Conservation (phyloP, 495 filamentous ascomycete genomes). For the Achaetomiella virescens region DNA sequence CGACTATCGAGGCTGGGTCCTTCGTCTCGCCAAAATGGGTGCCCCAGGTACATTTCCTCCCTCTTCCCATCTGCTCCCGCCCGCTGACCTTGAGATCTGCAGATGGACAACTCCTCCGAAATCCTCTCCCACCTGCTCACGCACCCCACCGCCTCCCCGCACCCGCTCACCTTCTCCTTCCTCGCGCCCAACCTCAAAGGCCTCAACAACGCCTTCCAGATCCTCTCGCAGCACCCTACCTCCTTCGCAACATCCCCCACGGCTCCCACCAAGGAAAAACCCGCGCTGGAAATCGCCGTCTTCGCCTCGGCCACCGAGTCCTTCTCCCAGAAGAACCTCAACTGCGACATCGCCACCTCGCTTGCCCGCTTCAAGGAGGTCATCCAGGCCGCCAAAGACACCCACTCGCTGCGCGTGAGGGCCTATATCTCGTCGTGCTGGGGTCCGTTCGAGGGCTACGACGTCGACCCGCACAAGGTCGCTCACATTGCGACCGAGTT, state of each 20-base stretch:
- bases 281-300: conserved; percentile 71
- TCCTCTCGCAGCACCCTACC: conserved; percentile 34
- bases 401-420: conserved; percentile 62
- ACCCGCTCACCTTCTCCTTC: conserved; percentile 81
- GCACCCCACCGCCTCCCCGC: conserved; percentile 55
- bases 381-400: conserved; percentile 63
- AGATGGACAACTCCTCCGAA: conserved; percentile 90
- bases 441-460: conserved; percentile 85
- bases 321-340: conserved; percentile 88
- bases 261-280: conserved; percentile 23
- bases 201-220: conserved; percentile 49
- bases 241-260: conserved; percentile 34
- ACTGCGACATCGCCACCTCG: conserved; percentile 78
- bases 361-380: conserved; percentile 70
- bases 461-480: conserved; percentile 70
- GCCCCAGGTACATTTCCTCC: conserved; percentile 61
- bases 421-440: conserved; percentile 94
- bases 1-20: conserved; percentile 86
- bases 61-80: not conserved
- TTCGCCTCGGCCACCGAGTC: conserved; percentile 90
- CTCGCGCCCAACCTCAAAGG: conserved; percentile 87
- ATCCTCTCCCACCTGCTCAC: conserved; percentile 72
- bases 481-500: conserved; percentile 76
- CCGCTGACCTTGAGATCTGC: not conserved
- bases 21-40: conserved; percentile 98